A percentile compares a stretch with the other conserved stretches of the same genome.
Conservation (phyloP, 306 rosid genomes). For the Rubus idaeus region DNA sequence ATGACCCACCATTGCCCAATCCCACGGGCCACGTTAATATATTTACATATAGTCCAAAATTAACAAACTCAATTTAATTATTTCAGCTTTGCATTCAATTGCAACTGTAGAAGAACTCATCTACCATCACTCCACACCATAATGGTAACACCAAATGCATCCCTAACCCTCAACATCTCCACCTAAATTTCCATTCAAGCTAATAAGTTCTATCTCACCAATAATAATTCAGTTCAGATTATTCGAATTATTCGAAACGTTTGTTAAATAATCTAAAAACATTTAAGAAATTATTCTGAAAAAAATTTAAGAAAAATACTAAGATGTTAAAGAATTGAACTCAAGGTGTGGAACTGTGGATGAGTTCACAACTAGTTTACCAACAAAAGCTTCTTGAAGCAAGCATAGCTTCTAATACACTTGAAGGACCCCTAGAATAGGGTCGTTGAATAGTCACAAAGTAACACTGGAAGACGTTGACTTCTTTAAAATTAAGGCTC, state of each 20-base stretch:
- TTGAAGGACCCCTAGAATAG: not conserved
- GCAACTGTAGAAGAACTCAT: not conserved
- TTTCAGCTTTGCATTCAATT: not conserved
- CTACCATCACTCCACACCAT: not conserved
- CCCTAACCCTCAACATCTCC: not conserved
- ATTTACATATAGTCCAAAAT: not conserved
- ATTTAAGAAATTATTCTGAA: no score
- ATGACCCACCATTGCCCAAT: not conserved
- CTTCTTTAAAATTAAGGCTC: not conserved
- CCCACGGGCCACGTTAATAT: not conserved
- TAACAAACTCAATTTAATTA: not conserved
- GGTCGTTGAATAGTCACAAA: not conserved
- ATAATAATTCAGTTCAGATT: no score
- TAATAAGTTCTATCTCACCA: no score
- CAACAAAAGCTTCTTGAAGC: not conserved
- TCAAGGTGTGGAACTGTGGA: no score
- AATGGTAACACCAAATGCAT: not conserved
- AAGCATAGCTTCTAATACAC: not conserved
- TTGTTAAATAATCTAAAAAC: no score
- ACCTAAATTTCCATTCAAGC: no score
- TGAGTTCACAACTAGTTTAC: not conserved
- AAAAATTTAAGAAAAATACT: no score
- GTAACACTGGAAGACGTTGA: not conserved
- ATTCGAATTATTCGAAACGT: no score
- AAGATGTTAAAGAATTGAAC: no score